Evolutionary conservation across 2,329 filamentous ascomycete genomes (phyloP).

Genomic region (Microdochium paspali): DNA sequence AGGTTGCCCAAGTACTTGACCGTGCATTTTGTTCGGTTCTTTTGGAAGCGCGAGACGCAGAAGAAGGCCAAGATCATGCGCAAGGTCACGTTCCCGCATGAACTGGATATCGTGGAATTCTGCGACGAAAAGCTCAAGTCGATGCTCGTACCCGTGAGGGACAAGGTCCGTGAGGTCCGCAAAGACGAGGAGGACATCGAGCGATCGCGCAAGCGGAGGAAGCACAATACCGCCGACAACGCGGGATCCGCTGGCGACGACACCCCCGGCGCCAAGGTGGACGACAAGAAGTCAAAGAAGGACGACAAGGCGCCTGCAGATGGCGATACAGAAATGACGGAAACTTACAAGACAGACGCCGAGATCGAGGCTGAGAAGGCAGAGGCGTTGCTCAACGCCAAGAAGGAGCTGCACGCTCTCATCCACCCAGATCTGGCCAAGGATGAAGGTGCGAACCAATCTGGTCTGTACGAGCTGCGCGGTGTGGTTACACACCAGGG

Average conservation of each 20-base stretch:
- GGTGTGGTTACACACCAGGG: constrained; percentile 96
- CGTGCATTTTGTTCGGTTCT: constrained; percentile 96
- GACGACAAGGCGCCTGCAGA: constrained; percentile 36
- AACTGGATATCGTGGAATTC: constrained; percentile 89
- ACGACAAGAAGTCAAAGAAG: constrained; percentile 26
- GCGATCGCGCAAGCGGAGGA: constrained; percentile 84
- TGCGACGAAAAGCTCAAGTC: constrained; percentile 84
- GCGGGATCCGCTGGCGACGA: constrained; percentile 37
- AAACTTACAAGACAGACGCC: constrained; percentile 84
- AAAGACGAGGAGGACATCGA: constrained; percentile 95
- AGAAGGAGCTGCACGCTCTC: constrained; percentile 77
- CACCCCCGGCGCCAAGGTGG: constrained; percentile 35
- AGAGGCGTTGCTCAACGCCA: constrained; percentile 64
- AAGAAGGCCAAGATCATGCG: constrained; percentile 99
- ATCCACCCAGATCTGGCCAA: constrained; percentile 65
- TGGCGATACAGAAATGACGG: constrained; percentile 63
- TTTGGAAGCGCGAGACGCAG: constrained; percentile 89
- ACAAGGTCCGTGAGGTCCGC: constrained; percentile 88
- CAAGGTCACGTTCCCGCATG: constrained; percentile 92
- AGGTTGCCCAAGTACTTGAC: constrained; percentile 91
- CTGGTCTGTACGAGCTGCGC: constrained; percentile 87
- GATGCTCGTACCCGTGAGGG: constrained; percentile 80
- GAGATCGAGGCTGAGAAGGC: constrained; percentile 82
- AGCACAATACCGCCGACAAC: constrained; percentile 37
- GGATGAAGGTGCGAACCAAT: constrained; percentile 83